Conservation (phyloP, 78 protist genomes). For the Chrysochromulina tobinii region DNA sequence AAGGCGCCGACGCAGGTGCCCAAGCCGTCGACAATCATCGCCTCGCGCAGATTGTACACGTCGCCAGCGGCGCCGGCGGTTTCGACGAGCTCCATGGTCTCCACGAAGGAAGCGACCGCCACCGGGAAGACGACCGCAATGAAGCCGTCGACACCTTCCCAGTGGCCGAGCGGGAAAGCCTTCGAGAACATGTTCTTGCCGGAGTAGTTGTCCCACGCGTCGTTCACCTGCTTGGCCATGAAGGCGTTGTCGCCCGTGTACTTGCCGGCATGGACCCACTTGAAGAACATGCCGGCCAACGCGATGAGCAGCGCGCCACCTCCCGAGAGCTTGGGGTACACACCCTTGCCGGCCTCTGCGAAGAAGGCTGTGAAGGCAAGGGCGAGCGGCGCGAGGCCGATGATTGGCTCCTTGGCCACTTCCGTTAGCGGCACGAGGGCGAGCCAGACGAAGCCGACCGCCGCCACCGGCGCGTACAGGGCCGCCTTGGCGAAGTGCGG, state of each 20-base stretch:
- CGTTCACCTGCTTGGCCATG: no score
- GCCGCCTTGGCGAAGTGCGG: background rate
- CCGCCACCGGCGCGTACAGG: background rate
- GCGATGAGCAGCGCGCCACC: background rate
- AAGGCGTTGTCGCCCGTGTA: no score
- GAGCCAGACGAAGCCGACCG: slow-evolving; percentile 7
- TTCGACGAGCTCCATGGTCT: background rate
- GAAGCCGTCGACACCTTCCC: no score
- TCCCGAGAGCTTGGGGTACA: background rate
- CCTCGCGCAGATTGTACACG: background rate
- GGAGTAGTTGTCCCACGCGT: no score
- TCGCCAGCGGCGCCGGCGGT: background rate
- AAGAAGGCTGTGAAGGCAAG: background rate
- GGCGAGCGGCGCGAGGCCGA: background rate
- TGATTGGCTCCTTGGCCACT: background rate
- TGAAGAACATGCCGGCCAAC: background rate
- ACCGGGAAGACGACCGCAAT: background rate
- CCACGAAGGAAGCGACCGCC: background rate
- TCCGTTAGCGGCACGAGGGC: background rate
- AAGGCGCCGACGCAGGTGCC: background rate
- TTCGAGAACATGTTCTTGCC: no score
- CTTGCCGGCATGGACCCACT: background rate
- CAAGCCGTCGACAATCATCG: background rate
- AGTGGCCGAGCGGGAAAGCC: no score
- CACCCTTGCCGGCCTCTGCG: background rate